These are phyloP conservation scores for Citrus glauca DNA, from an alignment of 345 rosid genomes.

Conservation along the genomic window DNA sequence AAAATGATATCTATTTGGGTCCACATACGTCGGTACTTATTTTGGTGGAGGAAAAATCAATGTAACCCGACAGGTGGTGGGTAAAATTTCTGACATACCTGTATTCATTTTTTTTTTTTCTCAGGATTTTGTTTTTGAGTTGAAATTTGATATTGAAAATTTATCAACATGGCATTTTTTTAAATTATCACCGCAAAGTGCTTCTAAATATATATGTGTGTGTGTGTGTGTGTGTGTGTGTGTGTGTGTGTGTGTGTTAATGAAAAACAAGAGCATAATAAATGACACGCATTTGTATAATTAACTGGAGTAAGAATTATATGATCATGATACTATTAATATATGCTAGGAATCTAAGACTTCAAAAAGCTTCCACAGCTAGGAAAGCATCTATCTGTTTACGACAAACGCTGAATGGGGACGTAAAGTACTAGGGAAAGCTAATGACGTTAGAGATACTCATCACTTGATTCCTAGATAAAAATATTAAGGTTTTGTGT, in stretches of 20 bases:
- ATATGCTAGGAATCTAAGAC: constrained; percentile 8
- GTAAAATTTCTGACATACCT: background rate
- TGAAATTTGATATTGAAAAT: background rate
- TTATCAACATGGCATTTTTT: background rate
- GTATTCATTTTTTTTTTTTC: background rate
- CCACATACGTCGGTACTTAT: too few species aligned
- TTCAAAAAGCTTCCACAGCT: background rate
- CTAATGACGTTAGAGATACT: background rate
- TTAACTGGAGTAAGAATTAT: background rate
- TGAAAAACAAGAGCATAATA: background rate
- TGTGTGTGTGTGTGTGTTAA: too few species aligned
- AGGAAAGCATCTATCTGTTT: background rate
- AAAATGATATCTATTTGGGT: background rate
- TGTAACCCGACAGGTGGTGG: background rate
- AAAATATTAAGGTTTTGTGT: too few species aligned
- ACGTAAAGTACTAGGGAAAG: background rate
- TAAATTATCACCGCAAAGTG: background rate
- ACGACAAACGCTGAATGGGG: background rate
- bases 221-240: too few species aligned
- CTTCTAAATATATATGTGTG: background rate
- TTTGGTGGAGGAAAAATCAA: too few species aligned
- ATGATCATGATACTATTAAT: background rate
- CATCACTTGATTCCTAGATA: background rate
- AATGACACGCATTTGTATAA: background rate
- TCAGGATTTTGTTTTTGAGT: background rate